Percentiles rank a stretch among this genome's conserved stretches.
phyloP scores from a whole-genome alignment of 2,329 filamentous ascomycete species.

The Coniochaeta sp. region DNA sequence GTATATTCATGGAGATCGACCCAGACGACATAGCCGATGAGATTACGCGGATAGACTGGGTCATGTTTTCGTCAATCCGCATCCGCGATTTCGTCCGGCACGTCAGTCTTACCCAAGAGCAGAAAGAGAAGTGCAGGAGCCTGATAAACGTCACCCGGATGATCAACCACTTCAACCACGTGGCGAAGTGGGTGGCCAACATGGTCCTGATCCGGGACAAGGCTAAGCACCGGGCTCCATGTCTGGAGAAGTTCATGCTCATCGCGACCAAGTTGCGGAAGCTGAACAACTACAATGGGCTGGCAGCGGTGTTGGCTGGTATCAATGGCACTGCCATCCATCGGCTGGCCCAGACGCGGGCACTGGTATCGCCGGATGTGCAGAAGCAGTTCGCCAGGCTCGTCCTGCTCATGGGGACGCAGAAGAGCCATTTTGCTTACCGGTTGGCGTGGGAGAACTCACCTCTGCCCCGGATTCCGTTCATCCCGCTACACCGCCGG shows the following conservation, averaged over 20 bases:
- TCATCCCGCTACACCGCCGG: slow-evolving; percentile 79
- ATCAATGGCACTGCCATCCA: slow-evolving; percentile 74
- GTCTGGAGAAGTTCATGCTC: slow-evolving; percentile 92
- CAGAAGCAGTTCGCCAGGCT: slow-evolving; percentile 83
- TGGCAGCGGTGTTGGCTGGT: slow-evolving; percentile 89
- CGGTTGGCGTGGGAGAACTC: slow-evolving; percentile 98
- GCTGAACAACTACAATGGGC: slow-evolving; percentile 93
- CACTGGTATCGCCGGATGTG: slow-evolving; percentile 61
- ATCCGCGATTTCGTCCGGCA: slow-evolving; percentile 90
- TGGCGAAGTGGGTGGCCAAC: slow-evolving; percentile 75
- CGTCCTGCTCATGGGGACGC: slow-evolving; percentile 85
- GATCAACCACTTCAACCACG: slow-evolving; percentile 86
- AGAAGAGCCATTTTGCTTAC: slow-evolving; percentile 90
- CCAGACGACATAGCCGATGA: slow-evolving; percentile 85
- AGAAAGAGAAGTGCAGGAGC: slow-evolving; percentile 68
- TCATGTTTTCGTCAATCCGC: slow-evolving; percentile 93
- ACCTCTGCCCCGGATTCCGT: slow-evolving; percentile 81
- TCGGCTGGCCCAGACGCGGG: slow-evolving; percentile 71
- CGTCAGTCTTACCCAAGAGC: slow-evolving; percentile 65
- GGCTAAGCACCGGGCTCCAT: slow-evolving; percentile 84
- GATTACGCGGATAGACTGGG: slow-evolving; percentile 93
- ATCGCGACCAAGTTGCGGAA: slow-evolving; percentile 80
- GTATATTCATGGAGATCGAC: slow-evolving; percentile 78
- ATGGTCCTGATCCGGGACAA: slow-evolving; percentile 88
- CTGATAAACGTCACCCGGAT: slow-evolving; percentile 87